Evolutionary conservation across 2,329 filamentous ascomycete genomes (phyloP), one percentile per base, ranked within the genome.

Genomic region (Phialophora tarda): DNA sequence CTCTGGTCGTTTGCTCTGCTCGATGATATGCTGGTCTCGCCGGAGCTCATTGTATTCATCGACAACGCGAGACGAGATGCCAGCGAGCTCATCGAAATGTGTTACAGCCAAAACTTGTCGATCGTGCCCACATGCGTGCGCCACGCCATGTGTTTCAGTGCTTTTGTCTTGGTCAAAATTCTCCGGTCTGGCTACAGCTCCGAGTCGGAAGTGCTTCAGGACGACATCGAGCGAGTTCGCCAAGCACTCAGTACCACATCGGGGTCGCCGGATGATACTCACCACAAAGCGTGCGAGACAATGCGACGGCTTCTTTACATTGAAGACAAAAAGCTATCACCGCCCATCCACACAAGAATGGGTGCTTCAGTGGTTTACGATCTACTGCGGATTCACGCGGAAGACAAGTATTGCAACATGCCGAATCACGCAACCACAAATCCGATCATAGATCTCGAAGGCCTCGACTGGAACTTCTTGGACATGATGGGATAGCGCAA

Each of bases 401-500:
- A 63, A 53, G 23, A 63, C 26, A 63, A 57, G 17, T 63, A 50
- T 34, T 21, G 53, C 10, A 32, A 38, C 14, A 11, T 34, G 14
- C 12, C 41, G 12, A 21, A 26, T 17, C 14, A 57, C n/a, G 34
- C 14, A 17, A n/a, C 51, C 14, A 53, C 56, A 17, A 47, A 61
- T 34, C 47, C 24, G 26, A 47, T 44, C 26, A 44, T 63, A 21
- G 61, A 63, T 58, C 61, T 63, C 8, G 61, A 63, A 30, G 61
- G 61, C 4, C 28, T 63, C 17, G 61, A 63, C 51, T 63, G 61
- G 61, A 34, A 56, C 24, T 56, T 55, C 41, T 30, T 60, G 38
- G 58, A 58, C 6, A 58, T 81, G 53, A 10, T 55, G 28, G 53
- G 28, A 30, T 55, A 55, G 7, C 53, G 30, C 38, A 32, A 7